Percentiles rank a stretch among this genome's conserved stretches.
phyloP scores from a whole-genome alignment of 2,329 filamentous ascomycete genomes.

The Xylaria sp. region DNA sequence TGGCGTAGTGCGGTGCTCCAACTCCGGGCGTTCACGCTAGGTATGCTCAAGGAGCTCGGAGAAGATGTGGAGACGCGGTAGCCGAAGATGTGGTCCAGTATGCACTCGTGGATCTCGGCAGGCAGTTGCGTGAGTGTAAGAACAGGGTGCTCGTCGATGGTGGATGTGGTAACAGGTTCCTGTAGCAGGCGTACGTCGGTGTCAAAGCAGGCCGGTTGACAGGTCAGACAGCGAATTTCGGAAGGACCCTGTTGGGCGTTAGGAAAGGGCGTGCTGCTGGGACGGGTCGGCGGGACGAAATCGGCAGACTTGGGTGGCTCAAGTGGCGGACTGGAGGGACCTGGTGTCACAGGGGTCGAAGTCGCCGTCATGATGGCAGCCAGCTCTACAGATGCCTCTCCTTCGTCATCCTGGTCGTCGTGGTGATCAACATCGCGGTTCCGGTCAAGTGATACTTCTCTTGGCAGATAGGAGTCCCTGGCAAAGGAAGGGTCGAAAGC shows the following conservation, averaged over 20 bases:
- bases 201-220: constrained; percentile 51
- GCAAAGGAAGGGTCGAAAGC: constrained; percentile 46
- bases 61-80: constrained; percentile 71
- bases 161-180: constrained; percentile 43
- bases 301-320: constrained; percentile 60
- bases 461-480: constrained; percentile 45
- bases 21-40: constrained; percentile 63
- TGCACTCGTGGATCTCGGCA: constrained; percentile 76
- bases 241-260: constrained; percentile 62
- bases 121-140: constrained; percentile 67
- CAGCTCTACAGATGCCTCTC: constrained; percentile 56
- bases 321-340: constrained; percentile 63
- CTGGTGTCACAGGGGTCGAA: constrained; percentile 67
- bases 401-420: constrained; percentile 52
- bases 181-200: constrained; percentile 45
- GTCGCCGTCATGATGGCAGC: constrained; percentile 59
- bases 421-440: constrained; percentile 31
- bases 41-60: constrained; percentile 65
- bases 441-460: constrained; percentile 44
- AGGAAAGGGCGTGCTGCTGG: constrained; percentile 70
- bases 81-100: constrained; percentile 77
- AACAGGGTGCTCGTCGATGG: constrained; percentile 45
- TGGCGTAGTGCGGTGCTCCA: constrained; percentile 75
- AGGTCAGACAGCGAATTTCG: constrained; percentile 56
- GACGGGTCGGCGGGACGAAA: constrained; percentile 63